Base-by-base conservation (phyloP, 169 alveolate species). In the Plasmodium gaboni region DNA sequence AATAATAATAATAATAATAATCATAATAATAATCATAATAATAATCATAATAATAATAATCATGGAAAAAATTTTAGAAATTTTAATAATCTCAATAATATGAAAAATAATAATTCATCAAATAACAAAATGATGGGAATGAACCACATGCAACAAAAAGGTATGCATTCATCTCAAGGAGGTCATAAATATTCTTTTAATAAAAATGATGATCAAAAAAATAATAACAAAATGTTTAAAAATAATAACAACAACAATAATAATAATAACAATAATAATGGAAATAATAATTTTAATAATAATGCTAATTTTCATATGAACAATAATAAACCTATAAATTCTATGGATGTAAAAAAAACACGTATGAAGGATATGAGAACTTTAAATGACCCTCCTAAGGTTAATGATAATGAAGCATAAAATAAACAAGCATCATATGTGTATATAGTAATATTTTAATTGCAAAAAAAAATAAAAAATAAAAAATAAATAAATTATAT, bases 341-440 rank as follows among this genome's bases (percentile, higher is more conserved):
- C 89, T 15, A 6, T 78, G 55, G 89, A 78, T 51, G n/a, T 57
- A 24, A 55, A 76, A 50, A 78, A 65, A 32, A 57, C 78, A 28
- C 60, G 89, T n/a, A 78, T 78, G 89, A 78, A 76, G n/a, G 89
- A 78, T 13, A 51, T 78, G 61, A 78, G 89, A 78, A 78, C 61
- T 44, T 28, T 78, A 59, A 78, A 59, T 42, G 89, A 67, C 26
- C 74, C 64, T 15, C 64, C 48, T 51, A 64, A 78, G 6, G 59
- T 50, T 50, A 50, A 50, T 50, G 10, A 50, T 1, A 13, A 26
- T 26, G 32, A 26, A 26, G 32, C 32, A 26, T 26, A 26, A 26
- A 26, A 26, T 26, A 26, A 26, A 26, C 5, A 26, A 26, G 4
- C 32, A 26, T 26, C 0, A 1, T 26, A 26, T 26, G 32, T 26